Evolutionary conservation across 78 protist genomes (phyloP), one percentile per base, ranked within the genome.

Genomic region (Dictyostelium firmibasis): DNA sequence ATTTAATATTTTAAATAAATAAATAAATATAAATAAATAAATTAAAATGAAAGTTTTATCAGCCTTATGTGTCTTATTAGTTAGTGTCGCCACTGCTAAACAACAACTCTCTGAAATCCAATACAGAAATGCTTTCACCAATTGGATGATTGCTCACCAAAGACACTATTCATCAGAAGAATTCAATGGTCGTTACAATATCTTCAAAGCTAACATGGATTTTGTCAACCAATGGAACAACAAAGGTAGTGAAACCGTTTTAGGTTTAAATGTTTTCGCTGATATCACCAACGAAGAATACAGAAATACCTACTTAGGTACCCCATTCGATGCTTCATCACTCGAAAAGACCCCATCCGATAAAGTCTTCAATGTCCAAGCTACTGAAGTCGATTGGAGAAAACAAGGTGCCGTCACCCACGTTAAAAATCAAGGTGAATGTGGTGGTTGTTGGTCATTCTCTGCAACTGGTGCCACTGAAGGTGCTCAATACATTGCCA

Each of bases 381-480:
- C 70, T 9, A 0, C 4, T 3, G 2, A 43, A 0, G 85, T 94
- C 31, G 95, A 97, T 35, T 97, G 98, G 98, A 69, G 91, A 70
- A 8, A 3, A n/a, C 20, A 76, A 35, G 95, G 91, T 75, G 97
- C 97, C 14, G 97, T 97, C 27, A 86, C 96, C 18, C 87, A 4
- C 4, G 84, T 97, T 31, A 96, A 96, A 79, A 69, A 97, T 83
- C 98, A 97, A 84, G 95, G 82, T 9, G 74, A 62, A 31, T 97
- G 98, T 60, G 97, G 97, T 29, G 87, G 97, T 25, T 97, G 98
- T 81, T 97, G 97, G 97, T 64, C 97, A 16, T 97, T 97, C 85
- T 41, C 95, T 0, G 72, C 97, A 41, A 86, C 96, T 38, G 96
- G 86, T 70, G 57, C 95, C 53, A 33, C 76, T 79, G 98, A 97